These are phyloP conservation scores for Vitis hybrid DNA, from an alignment of 177 flowering plant genomes.

Conservation along the genomic window DNA sequence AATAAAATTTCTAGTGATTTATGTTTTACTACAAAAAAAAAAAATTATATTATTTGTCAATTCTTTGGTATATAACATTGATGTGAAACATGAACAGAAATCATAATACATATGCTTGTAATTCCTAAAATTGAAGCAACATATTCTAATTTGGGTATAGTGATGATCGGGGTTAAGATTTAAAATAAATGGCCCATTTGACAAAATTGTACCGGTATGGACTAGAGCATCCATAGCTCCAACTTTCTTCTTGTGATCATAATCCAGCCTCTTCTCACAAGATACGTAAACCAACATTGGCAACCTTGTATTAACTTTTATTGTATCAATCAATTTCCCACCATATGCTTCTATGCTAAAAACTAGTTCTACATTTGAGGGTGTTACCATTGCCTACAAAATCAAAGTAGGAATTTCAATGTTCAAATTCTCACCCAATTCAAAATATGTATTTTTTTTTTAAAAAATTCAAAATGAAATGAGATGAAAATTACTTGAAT, in stretches of 20 bases:
- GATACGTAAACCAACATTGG: slow-evolving; percentile 94
- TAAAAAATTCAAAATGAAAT: too few relatives aligned
- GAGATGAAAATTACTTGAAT: slow-evolving; percentile 61
- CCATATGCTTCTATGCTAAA: slow-evolving; percentile 54
- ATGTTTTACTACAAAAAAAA: too few relatives aligned
- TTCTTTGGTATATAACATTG: too few relatives aligned
- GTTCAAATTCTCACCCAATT: not conserved
- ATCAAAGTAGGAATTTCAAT: not conserved
- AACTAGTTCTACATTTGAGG: slow-evolving; percentile 71
- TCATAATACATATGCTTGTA: too few relatives aligned
- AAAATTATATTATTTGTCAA: too few relatives aligned
- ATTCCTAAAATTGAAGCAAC: too few relatives aligned
- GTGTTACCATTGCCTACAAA: slow-evolving; percentile 76
- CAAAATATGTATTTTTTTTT: not conserved
- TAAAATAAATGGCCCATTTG: slow-evolving; percentile 88
- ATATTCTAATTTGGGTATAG: slow-evolving; percentile 43
- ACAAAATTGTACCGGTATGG: slow-evolving; percentile 80
- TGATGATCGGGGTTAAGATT: slow-evolving; percentile 86
- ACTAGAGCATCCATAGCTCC: slow-evolving; percentile 96
- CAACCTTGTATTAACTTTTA: slow-evolving; percentile 68
- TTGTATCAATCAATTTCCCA: slow-evolving; percentile 56
- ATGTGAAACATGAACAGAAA: too few relatives aligned
- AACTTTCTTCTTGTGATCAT: slow-evolving; percentile 95
- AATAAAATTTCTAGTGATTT: too few relatives aligned
- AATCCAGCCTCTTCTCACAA: slow-evolving; percentile 82